Percentiles rank a stretch among this genome's conserved stretches.
Conservation (phyloP, 2,329 filamentous ascomycete species). For the Davidsoniella neocaledoniae region DNA sequence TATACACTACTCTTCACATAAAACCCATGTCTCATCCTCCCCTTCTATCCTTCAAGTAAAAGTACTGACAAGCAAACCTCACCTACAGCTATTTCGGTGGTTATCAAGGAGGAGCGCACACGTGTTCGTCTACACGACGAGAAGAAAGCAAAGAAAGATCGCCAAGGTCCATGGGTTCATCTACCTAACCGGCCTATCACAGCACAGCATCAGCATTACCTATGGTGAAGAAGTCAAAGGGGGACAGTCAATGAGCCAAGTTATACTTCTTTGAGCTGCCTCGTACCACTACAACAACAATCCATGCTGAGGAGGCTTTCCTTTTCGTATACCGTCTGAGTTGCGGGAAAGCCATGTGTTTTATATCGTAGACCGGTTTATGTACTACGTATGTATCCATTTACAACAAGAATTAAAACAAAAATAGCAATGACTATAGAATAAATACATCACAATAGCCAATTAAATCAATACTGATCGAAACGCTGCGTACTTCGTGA, state of each 20-base stretch:
- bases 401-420: no score
- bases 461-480: neutral
- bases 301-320: neutral
- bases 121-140: slow-evolving; percentile 67
- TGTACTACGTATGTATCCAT: neutral
- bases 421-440: no score
- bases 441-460: no score
- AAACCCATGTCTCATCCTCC: neutral
- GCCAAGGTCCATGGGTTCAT: slow-evolving; percentile 69
- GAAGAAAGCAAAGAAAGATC: slow-evolving; percentile 55
- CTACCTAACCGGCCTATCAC: slow-evolving; percentile 73
- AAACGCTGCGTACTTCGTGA: no score
- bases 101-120: slow-evolving; percentile 89
- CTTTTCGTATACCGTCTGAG: neutral
- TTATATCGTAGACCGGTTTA: slow-evolving; percentile 1
- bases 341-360: slow-evolving; percentile 1
- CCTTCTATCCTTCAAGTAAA: neutral
- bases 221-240: slow-evolving; percentile 47
- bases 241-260: neutral
- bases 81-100: slow-evolving; percentile 50
- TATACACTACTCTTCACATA: no score
- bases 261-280: neutral
- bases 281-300: neutral
- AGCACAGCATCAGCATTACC: slow-evolving; percentile 75
- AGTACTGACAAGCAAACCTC: slow-evolving; percentile 14